Evolutionary conservation across 306 rosid genomes (phyloP).

Genomic region (Prunus campanulata): DNA sequence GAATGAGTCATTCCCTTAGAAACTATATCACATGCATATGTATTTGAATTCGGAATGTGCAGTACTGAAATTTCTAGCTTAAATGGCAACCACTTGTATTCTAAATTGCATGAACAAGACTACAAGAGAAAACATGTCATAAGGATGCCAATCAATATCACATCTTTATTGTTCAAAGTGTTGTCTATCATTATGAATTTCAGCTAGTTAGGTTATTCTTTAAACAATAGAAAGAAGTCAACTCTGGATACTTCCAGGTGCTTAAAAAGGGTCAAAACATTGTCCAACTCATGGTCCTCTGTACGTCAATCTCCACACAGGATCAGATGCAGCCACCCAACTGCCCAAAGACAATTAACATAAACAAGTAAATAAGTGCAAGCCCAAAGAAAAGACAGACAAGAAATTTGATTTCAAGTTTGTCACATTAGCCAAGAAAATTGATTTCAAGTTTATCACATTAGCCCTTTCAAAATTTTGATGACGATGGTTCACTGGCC

Average conservation of each 20-base stretch:
- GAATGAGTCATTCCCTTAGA: conserved; percentile 14
- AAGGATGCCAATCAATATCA: conserved; percentile 18
- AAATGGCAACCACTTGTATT: neutral
- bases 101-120: neutral
- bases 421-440: neutral
- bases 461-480: conserved; percentile 1
- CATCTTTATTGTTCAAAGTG: neutral
- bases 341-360: conserved; percentile 43
- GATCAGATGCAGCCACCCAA: conserved; percentile 72
- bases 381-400: neutral
- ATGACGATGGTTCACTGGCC: neutral
- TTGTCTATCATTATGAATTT: conserved; percentile 17
- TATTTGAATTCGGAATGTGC: conserved; percentile 14
- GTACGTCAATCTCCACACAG: conserved; percentile 22
- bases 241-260: conserved; percentile 22
- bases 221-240: conserved; percentile 3
- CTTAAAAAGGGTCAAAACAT: conserved; percentile 2
- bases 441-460: neutral
- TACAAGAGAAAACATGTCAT: conserved; percentile 9
- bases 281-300: conserved; percentile 3
- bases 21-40: conserved; percentile 24
- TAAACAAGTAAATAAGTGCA: conserved; percentile 13
- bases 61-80: conserved; percentile 14
- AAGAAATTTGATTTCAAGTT: neutral
- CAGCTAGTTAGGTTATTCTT: conserved; percentile 17